Evolutionary conservation across 768 basidiomycete genomes (phyloP), one percentile per base, ranked within the genome.

Genomic region (Plicaturopsis crispa): DNA sequence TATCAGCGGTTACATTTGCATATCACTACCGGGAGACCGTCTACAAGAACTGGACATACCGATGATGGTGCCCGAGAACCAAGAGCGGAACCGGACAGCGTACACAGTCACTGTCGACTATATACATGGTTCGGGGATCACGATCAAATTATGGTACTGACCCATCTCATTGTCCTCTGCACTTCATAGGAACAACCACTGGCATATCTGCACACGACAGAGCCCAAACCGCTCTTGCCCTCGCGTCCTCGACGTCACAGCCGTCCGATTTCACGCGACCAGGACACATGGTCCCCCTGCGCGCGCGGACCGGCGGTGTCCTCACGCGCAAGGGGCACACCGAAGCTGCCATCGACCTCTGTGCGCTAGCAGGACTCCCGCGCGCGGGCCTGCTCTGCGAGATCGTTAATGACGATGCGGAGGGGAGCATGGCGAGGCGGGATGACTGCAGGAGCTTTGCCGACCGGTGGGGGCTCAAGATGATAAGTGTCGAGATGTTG

Each of bases 141-240:
- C 23, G 1, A 14, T 20, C 6, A 11, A 1, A 4, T n/a, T n/a
- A n/a, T n/a, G n/a, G n/a, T 3, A 2, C 7, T 24, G 8, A 24
- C 7, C n/a, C 24, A 12, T n/a, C 36, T 18, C 5, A 14, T 43
- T 13, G n/a, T 36, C 13, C 32, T 30, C 10, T 23, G 26, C 40
- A 3, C 24, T 28, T 20, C 6, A 20, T 43, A 89, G 90, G 86
- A 3, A 94, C 89, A 4, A 81, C 89, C 3, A 99, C 96, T 13
- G 96, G 96, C 18, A 99, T 99, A 49, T 96, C 94, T 24, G 94
- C 94, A 4, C 82, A 90, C 59, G 96, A 99, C 63, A 82, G 96
- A 39, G 80, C 86, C 23, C 67, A 92, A 39, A 94, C 94, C 4
- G 89, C 73, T 3, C 77, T 88, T 40, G 80, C 84, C 28, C 76